phyloP scores from a whole-genome alignment of 140 eudicot genomes.

The Flaveria floridana region DNA sequence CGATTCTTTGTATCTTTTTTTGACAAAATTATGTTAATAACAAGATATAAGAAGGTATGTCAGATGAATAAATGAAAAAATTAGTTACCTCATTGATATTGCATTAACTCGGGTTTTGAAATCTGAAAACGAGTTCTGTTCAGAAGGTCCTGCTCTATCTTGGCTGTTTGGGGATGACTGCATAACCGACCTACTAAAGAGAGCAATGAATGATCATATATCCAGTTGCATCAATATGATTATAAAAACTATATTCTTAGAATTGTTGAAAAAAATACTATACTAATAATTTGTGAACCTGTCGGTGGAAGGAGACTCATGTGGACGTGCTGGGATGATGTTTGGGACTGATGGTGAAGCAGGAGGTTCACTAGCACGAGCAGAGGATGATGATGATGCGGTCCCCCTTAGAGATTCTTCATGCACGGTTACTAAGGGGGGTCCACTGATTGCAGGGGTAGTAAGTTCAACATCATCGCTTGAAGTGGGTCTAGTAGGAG shows the following conservation, averaged over 20 bases:
- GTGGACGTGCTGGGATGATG: slow-evolving; percentile 50
- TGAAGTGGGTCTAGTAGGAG: slow-evolving; percentile 46
- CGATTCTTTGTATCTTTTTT: slow-evolving; percentile 71
- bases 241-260: background rate
- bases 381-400: slow-evolving; percentile 37
- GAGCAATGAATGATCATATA: slow-evolving; percentile 2
- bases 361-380: slow-evolving; percentile 41
- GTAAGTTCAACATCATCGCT: slow-evolving; percentile 49
- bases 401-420: slow-evolving; percentile 43
- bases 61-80: background rate
- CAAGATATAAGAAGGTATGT: background rate
- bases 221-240: background rate
- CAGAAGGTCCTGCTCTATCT: slow-evolving; percentile 83
- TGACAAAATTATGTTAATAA: slow-evolving; percentile 7
- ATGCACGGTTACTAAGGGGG: slow-evolving; percentile 42
- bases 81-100: slow-evolving; percentile 64
- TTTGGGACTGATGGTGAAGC: slow-evolving; percentile 43
- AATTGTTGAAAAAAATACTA: background rate
- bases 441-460: slow-evolving; percentile 45
- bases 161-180: slow-evolving; percentile 52
- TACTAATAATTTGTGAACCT: slow-evolving; percentile 35
- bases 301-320: slow-evolving; percentile 51
- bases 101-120: slow-evolving; percentile 73
- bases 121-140: slow-evolving; percentile 66
- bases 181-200: slow-evolving; percentile 45